phyloP scores from a whole-genome alignment of 371 early-diverging fungal species.

The Syncephalastrum racemosum region DNA sequence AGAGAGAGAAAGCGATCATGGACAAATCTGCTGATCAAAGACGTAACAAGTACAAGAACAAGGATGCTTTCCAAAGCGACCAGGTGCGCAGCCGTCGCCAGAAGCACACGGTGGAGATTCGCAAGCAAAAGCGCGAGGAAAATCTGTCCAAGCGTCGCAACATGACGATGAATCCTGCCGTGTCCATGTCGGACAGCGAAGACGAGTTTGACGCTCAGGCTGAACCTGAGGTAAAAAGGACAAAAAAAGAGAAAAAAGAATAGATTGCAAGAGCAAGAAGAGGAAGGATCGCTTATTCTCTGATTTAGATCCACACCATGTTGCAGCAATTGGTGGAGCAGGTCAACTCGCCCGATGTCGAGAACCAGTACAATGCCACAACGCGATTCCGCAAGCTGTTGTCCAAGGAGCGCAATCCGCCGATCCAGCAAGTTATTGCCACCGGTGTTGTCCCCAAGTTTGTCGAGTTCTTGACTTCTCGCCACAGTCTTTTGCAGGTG shows the following conservation, averaged over 20 bases:
- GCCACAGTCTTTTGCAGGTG: conserved; percentile 87
- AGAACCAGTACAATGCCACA: conserved; percentile 84
- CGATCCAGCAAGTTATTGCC: conserved; percentile 95
- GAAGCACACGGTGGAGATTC: conserved; percentile 75
- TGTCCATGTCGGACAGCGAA: conserved; percentile 68
- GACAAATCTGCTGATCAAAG: conserved; percentile 24
- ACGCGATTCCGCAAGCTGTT: conserved; percentile 95
- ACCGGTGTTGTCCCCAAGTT: conserved; percentile 95
- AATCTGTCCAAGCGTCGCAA: conserved; percentile 39
- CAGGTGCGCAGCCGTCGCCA: conserved; percentile 42
- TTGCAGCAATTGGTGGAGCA: conserved; percentile 50
- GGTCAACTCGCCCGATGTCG: conserved; percentile 48
- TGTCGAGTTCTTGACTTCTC: conserved; percentile 88
- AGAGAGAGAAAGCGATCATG: conserved; percentile 7
- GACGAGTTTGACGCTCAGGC: conserved; percentile 64
- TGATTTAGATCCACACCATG: conserved; percentile 8
- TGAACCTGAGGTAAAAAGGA: conserved; percentile 10
- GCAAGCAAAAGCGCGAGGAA: conserved; percentile 96
- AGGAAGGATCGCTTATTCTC: no score
- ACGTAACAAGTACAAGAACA: conserved; percentile 36
- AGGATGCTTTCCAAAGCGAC: conserved; percentile 37
- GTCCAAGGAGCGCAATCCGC: conserved; percentile 97
- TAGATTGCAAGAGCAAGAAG: no score
- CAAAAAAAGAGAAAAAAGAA: no score
- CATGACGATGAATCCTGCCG: conserved; percentile 8